Conservation (phyloP, 75 land plant species). For the Pinus albicaulis region DNA sequence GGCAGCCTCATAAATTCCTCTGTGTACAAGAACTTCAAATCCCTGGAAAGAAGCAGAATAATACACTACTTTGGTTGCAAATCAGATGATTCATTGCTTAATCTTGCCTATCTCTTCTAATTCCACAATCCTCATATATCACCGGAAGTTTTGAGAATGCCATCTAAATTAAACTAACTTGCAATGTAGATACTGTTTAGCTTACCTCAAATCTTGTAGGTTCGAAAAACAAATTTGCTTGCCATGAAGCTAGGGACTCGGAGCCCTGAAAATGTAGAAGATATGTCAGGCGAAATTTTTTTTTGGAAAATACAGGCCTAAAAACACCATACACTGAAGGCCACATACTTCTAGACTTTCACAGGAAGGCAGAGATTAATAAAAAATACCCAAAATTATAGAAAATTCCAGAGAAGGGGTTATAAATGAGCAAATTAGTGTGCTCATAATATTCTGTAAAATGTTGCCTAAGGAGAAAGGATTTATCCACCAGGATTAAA, state of each 20-base stretch:
- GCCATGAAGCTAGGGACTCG: slow-evolving; percentile 89
- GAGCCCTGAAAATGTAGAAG: slow-evolving; percentile 59
- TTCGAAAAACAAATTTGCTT: slow-evolving; percentile 89
- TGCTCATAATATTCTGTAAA: neutral
- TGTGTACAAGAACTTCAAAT: slow-evolving; percentile 61
- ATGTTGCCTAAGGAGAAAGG: neutral
- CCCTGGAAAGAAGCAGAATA: slow-evolving; percentile 21
- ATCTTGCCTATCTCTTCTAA: neutral
- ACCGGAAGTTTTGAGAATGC: no score
- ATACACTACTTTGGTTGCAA: neutral
- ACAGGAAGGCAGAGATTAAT: neutral
- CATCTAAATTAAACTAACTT: neutral
- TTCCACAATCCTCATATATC: neutral
- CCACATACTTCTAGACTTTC: neutral
- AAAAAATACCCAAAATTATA: neutral
- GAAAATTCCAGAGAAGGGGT: neutral
- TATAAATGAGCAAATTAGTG: neutral
- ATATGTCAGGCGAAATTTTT: neutral
- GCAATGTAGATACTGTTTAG: neutral
- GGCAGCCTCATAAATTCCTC: slow-evolving; percentile 93
- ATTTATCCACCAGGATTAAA: no score
- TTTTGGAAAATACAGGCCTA: neutral
- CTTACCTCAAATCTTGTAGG: slow-evolving; percentile 87
- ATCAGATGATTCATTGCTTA: neutral
- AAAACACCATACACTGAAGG: neutral